Evolutionary conservation across 768 basidiomycete genomes (phyloP), one percentile per base, ranked within the genome.

Genomic region (Boletellus ananas): DNA sequence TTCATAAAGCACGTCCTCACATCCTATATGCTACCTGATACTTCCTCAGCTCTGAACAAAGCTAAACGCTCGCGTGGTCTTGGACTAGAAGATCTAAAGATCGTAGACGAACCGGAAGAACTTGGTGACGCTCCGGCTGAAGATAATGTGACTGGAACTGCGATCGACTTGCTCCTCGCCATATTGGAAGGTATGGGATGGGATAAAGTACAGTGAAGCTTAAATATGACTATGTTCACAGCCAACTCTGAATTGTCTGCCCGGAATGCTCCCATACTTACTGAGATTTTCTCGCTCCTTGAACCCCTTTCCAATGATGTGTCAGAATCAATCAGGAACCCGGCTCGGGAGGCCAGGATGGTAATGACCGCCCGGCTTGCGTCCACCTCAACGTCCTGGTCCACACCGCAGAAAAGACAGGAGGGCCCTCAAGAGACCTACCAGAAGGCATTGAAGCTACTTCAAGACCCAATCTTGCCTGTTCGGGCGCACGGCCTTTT

Each of bases 401-500:
- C 58, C 7, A 45, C 60, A 10, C 55, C 57, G 27, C 45, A 45
- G 16, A 55, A 49, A 36, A 49, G 46, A 17, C 63, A 51, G n/a
- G 54, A 64, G 10, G 60, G 53, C 16, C 70, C 79, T 4, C 82
- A 83, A 47, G 83, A 82, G 42, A 79, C 74, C 7, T 98, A 96
- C 66, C 91, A 92, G 59, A 85, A 87, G 58, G 91, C 94, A 3
- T 74, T 97, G 16, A 87, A 85, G 56, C 79, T 94, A 21, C 72
- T 97, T 11, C 89, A 94, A 67, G 95, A 98, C 66, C 87, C 91
- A 1, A 82, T 95, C 33, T 76, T 97, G 10, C 94, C 95, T 18
- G 94, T 98, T 35, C 85, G 94, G 41, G 95, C 91, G 1, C 94
- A 97, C 63, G 95, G 95, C 6, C 74, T 97, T 3, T 73, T 91